Base-by-base conservation (phyloP, 73 alveolate species). In the Stentor coeruleus region DNA sequence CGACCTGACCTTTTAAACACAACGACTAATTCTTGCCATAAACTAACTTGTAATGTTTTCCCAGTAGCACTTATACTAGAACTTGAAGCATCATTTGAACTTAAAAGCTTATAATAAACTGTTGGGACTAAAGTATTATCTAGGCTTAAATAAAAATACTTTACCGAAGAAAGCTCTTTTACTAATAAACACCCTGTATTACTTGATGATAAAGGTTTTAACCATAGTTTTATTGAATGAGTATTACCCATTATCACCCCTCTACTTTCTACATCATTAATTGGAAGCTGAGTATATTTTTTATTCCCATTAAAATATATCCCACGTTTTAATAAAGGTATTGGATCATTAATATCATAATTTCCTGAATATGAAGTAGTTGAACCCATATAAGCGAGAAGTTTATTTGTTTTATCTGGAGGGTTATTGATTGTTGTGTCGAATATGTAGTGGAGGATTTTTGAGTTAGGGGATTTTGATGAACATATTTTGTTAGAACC, bases 381-480 rank as follows among this genome's bases (percentile, higher is more conserved):
- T 0, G 79, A 66, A 26, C 79, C 79, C 79, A 66, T 66, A 33
- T 26, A 66, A 1, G 79, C 79, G 15, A 26, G n/a, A 11, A 20
- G n/a, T 40, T 40, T 40, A 26, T 31, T 66, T 3, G 33, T 2
- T 1, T 28, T 37, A 66, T 66, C 79, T 0, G 79, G 2, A 2
- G 37, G 40, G 37, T 31, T 33, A 66, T 66, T 66, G 37, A 20
- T 66, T 1, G 37, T 66, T 66, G n/a, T 66, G 11, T 0, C 33
- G 79, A 66, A 66, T 26, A 20, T 33, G 33, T 26, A 66, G 0
- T 66, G 79, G n/a, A 66, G 49, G 14, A 66, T 33, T 31, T 20
- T 20, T 11, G 79, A 26, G 2, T 2, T 66, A 37, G 42, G 49
- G 1, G 15, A 20, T 20, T 66, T 66, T 0, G 36, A 37, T 26